These are phyloP conservation scores for Chrysanthemum seticuspe DNA, from an alignment of 129 eudicot species.

Conservation along the genomic window DNA sequence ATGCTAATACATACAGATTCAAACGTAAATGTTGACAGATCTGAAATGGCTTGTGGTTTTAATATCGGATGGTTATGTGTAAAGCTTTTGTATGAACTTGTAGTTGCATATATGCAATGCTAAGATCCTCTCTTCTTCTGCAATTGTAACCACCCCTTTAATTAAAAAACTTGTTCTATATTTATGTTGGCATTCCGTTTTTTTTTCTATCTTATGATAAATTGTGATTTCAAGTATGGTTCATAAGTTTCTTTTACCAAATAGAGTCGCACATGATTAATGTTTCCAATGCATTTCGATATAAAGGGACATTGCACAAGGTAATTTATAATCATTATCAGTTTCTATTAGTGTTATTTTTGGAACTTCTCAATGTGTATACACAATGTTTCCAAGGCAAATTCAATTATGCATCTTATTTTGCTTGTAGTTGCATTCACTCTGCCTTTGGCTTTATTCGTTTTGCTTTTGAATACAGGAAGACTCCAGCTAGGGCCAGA, in stretches of 20 bases:
- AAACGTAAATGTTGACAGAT: too few relatives aligned
- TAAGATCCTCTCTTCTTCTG: not conserved
- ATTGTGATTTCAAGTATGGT: too few relatives aligned
- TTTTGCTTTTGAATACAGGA: conserved; percentile 76
- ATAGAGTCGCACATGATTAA: too few relatives aligned
- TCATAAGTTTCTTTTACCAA: too few relatives aligned
- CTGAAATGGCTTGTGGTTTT: conserved; percentile 12
- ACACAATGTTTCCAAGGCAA: conserved; percentile 12
- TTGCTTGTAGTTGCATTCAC: conserved; percentile 30
- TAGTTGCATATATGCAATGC: conserved; percentile 21
- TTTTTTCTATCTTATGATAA: not conserved
- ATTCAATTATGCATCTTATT: not conserved
- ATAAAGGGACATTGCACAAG: too few relatives aligned
- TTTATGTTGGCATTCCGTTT: not conserved
- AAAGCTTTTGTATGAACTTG: conserved; percentile 15
- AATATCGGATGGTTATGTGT: conserved; percentile 18
- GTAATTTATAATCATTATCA: not conserved
- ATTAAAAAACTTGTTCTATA: not conserved
- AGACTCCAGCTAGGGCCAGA: conserved; percentile 89
- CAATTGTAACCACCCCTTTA: not conserved
- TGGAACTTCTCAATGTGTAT: not conserved
- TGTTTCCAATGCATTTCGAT: too few relatives aligned
- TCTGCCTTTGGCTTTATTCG: conserved; percentile 51
- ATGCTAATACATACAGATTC: too few relatives aligned
- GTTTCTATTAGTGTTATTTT: not conserved